Base-by-base conservation (phyloP, 495 filamentous ascomycete genomes). In the Aspergillus indologenus region DNA sequence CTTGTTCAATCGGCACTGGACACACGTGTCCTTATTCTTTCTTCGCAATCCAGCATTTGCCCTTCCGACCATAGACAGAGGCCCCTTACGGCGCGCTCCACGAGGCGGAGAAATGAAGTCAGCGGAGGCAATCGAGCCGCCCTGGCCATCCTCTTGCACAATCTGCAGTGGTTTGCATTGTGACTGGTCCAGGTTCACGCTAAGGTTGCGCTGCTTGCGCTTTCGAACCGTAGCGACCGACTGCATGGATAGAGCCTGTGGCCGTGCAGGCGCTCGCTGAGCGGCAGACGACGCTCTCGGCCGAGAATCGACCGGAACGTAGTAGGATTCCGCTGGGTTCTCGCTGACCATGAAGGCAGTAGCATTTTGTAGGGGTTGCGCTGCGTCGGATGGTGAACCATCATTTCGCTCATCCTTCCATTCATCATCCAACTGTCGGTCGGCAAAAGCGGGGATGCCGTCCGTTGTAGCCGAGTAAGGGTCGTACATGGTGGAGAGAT, bases 11-110 rank as follows among this genome's bases (percentile, higher is more conserved):
- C 76, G 71, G 47, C 76, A 79, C 49, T 79, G 76, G 7, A 79
- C 76, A 66, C 76, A 79, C 22, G 76, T 79, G 53, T 79, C 76
- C 61, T 78, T 79, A 56, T 79, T 79, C 67, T 79, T 79, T 23
- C 76, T 68, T 45, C 76, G 71, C 63, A 78, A 48, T 18, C 76
- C 76, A 21, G 76, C 76, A 51, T 79, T 79, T 34, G 76, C 76
- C 47, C 76, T 61, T 19, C 76, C 76, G 21, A 72, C 73, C 71
- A 75, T 76, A 18, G 66, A 69, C 63, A 79, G 60, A 5, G 76
- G 76, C 15, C 76, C 76, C 66, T 79, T 79, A 43, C 76, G 74
- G 59, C 76, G 76, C 52, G 76, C 76, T 1, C 76, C 76, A 19
- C 76, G 71, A 11, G 76, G 76, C 14, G 75, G 75, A 17, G 74